phyloP scores from a whole-genome alignment of 805 yeast genomes.

The Candida palmyrensis region DNA sequence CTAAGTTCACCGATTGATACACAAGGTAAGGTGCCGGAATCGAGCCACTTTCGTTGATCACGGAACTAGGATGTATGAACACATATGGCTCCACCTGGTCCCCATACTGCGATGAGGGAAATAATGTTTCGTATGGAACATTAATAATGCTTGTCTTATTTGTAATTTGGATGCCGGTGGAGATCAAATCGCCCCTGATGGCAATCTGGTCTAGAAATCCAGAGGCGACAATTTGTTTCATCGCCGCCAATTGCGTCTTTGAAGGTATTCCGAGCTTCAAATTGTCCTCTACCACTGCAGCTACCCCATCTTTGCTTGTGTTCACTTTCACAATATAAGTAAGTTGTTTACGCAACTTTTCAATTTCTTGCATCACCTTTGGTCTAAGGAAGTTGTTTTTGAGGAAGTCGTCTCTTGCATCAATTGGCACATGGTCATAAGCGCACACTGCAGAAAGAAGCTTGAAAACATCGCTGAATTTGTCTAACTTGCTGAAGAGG shows the following conservation, averaged over 20 bases:
- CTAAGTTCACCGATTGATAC: slow-evolving; percentile 60
- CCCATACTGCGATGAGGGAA: slow-evolving; percentile 36
- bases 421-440: slow-evolving; percentile 61
- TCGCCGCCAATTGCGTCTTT: slow-evolving; percentile 61
- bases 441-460: slow-evolving; percentile 84
- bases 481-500: slow-evolving; percentile 63
- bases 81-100: slow-evolving; percentile 49
- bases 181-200: slow-evolving; percentile 69
- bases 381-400: slow-evolving; percentile 62
- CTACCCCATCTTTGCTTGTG: slow-evolving; percentile 56
- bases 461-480: slow-evolving; percentile 68
- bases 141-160: slow-evolving; percentile 53
- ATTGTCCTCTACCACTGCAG: slow-evolving; percentile 35
- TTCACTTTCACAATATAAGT: slow-evolving; percentile 67
- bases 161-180: slow-evolving; percentile 55
- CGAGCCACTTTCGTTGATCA: slow-evolving; percentile 55
- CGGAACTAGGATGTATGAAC: slow-evolving; percentile 76
- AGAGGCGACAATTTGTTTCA: slow-evolving; percentile 88
- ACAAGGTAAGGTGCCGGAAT: slow-evolving; percentile 78
- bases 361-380: slow-evolving; percentile 81
- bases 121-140: slow-evolving; percentile 61
- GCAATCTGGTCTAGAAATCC: slow-evolving; percentile 93
- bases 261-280: slow-evolving; percentile 63
- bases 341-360: slow-evolving; percentile 75
- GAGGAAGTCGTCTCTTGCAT: slow-evolving; percentile 44